Conservation (phyloP, 163 green algal genomes). For the Scenedesmus sp. region DNA sequence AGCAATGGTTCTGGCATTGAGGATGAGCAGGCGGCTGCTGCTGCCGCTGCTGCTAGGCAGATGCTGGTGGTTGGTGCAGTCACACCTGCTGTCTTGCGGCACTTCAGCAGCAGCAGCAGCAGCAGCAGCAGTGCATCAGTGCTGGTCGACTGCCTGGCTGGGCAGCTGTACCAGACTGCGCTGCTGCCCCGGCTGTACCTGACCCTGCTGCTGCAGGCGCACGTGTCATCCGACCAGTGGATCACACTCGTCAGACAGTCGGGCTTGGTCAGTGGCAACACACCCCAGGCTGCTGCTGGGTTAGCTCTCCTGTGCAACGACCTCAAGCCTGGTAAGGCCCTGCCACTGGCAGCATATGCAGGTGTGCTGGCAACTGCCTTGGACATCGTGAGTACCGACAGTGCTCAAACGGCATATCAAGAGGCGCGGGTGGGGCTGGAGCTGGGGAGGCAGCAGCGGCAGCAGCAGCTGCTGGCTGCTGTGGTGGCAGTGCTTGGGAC, state of each 20-base stretch:
- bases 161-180: conserved; percentile 10
- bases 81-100: not conserved
- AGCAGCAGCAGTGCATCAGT: not conserved
- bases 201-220: conserved; percentile 28
- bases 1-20: not conserved
- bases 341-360: conserved; percentile 34
- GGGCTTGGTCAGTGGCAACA: not conserved
- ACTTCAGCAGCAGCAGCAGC: conserved; percentile 22
- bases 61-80: conserved; percentile 6
- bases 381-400: not conserved
- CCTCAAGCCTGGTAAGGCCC: not conserved
- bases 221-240: not conserved
- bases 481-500: conserved; percentile 35
- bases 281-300: not conserved
- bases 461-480: conserved; percentile 32
- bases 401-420: not conserved
- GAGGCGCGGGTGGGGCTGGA: not conserved
- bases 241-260: not conserved
- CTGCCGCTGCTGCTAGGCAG: not conserved
- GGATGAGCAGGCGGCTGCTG: not conserved
- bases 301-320: conserved; percentile 23
- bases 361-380: conserved; percentile 13
- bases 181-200: conserved; percentile 28
- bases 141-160: not conserved
- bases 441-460: not conserved